Evolutionary conservation across 2,329 filamentous ascomycete genomes (phyloP).

Genomic region (Neurospora crassa): DNA sequence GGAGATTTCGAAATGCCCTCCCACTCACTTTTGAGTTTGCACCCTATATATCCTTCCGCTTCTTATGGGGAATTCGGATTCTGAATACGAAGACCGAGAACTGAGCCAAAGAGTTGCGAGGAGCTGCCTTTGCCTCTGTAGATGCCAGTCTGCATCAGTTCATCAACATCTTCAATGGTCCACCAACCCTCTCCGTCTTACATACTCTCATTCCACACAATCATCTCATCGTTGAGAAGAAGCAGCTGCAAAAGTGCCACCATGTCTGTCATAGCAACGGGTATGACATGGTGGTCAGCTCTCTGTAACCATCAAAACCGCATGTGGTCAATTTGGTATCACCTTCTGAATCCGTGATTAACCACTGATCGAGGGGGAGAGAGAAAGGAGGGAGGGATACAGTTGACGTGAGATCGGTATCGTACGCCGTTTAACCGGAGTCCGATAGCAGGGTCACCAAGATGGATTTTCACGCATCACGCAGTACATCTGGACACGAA

Average conservation of each 20-base stretch:
- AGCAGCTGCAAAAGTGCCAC: not conserved
- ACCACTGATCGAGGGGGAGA: too few relatives aligned
- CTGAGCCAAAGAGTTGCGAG: not conserved
- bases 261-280: not conserved
- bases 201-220: not conserved
- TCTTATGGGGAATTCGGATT: not conserved
- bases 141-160: too few relatives aligned
- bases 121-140: not conserved
- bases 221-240: not conserved
- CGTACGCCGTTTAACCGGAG: not conserved
- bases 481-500: too few relatives aligned
- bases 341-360: too few relatives aligned
- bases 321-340: too few relatives aligned
- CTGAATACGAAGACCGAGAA: not conserved
- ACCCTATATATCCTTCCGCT: too few relatives aligned
- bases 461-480: too few relatives aligned
- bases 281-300: not conserved
- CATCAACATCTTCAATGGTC: not conserved
- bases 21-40: not conserved
- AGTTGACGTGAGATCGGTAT: not conserved
- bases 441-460: not conserved
- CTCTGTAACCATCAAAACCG: not conserved
- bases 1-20: not conserved
- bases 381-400: not conserved
- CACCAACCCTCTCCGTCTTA: not conserved